Percentiles rank a stretch among this genome's conserved stretches.
Evolutionary conservation across 163 green algal genomes (phyloP).

Genomic region (Scenedesmus sp.): DNA sequence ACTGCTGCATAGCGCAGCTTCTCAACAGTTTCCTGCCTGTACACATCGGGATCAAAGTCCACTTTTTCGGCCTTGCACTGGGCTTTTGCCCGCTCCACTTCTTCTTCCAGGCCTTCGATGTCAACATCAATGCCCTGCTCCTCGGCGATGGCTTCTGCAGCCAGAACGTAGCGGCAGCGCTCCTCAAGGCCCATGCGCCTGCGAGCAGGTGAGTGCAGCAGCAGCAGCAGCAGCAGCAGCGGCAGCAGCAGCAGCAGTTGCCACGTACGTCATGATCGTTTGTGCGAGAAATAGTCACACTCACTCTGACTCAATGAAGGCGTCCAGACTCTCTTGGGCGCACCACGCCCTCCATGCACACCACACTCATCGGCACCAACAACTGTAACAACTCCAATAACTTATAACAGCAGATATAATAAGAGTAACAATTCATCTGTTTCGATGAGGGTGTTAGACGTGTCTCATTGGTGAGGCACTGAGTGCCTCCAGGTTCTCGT

Average conservation of each 20-base stretch:
- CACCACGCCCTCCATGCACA: no score
- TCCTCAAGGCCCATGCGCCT: conserved; percentile 44
- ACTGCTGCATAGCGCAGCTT: conserved; percentile 42
- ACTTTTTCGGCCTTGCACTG: conserved; percentile 22
- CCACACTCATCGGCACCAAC: no score
- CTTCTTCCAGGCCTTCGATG: conserved; percentile 22
- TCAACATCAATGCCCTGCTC: conserved; percentile 45
- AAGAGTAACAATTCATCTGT: not conserved
- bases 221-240: not conserved
- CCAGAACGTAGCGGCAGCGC: conserved; percentile 43
- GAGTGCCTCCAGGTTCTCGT: no score
- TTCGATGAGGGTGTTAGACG: no score
- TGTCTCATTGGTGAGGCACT: no score
- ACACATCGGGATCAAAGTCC: conserved; percentile 35
- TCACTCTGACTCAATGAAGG: no score
- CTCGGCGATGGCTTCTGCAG: conserved; percentile 44
- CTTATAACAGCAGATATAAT: not conserved
- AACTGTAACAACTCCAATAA: not conserved
- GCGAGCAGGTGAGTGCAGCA: not conserved
- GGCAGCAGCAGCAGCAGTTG: conserved; percentile 1
- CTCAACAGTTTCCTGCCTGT: conserved; percentile 20
- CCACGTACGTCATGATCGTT: no score
- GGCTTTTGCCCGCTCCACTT: conserved; percentile 20
- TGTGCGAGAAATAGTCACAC: no score
- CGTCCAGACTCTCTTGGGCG: no score